Conservation (phyloP, 2,329 filamentous ascomycete species). For the Podosphaera leucotricha region DNA sequence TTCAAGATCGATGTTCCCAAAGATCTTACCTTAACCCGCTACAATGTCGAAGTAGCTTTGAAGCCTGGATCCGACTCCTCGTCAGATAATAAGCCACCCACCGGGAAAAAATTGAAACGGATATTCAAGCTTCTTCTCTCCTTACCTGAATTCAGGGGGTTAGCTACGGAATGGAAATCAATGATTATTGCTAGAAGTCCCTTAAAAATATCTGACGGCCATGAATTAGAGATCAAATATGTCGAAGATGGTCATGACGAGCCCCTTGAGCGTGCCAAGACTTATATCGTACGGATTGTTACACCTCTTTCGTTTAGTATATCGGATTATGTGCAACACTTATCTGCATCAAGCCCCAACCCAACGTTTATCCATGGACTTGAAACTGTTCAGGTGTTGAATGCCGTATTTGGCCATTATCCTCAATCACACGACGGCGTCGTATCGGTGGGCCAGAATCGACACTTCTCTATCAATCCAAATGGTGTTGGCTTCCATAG, state of each 20-base stretch:
- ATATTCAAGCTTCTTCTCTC: conserved; percentile 5
- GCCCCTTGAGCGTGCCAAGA: not conserved
- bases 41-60: conserved; percentile 4
- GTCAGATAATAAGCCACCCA: not conserved
- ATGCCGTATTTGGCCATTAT: conserved; percentile 2
- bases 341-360: not conserved
- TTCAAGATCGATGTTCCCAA: conserved; percentile 3
- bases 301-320: conserved; percentile 1
- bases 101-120: conserved; percentile 4
- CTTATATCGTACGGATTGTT: not conserved
- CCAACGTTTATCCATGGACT: not conserved
- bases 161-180: conserved; percentile 2
- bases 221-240: conserved; percentile 1
- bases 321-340: not conserved
- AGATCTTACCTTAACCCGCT: conserved; percentile 5
- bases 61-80: not conserved
- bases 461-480: conserved; percentile 5
- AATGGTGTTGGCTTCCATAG: not conserved
- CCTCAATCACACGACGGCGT: conserved; percentile 1
- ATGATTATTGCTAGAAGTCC: not conserved
- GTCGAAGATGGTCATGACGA: conserved; percentile 1
- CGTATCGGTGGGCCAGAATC: not conserved
- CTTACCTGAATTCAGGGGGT: conserved; percentile 1
- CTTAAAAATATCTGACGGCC: not conserved
- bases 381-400: conserved; percentile 1